Conservation (phyloP, 768 basidiomycete species). For the Russula emetica region DNA sequence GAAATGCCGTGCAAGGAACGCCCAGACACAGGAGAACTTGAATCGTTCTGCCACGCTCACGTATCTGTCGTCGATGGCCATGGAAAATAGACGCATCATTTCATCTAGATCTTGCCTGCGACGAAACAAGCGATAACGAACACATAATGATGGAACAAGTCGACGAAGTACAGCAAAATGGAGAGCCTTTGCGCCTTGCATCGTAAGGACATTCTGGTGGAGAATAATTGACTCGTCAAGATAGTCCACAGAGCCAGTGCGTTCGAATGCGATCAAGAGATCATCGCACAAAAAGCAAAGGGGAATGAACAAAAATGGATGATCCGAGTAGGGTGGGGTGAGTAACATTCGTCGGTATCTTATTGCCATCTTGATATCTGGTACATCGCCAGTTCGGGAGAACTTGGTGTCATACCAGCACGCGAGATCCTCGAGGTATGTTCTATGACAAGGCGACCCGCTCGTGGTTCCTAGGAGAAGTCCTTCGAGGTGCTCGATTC, state of each 20-base stretch:
- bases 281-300: neutral
- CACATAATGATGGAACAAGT: neutral
- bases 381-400: neutral
- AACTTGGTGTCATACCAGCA: slow-evolving; percentile 7
- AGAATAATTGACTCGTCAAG: slow-evolving; percentile 4
- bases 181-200: neutral
- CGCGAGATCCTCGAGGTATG: neutral
- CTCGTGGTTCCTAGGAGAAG: neutral
- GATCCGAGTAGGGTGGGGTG: neutral
- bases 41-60: neutral
- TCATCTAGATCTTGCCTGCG: slow-evolving; percentile 1
- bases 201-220: neutral
- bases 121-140: neutral
- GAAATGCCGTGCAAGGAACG: neutral
- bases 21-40: slow-evolving; percentile 10
- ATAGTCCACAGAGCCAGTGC: neutral
- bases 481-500: slow-evolving; percentile 5
- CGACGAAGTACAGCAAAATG: neutral
- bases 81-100: slow-evolving; percentile 1
- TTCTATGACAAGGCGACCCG: neutral
- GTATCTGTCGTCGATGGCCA: neutral
- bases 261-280: slow-evolving; percentile 9
- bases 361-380: slow-evolving; percentile 1
- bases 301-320: neutral
- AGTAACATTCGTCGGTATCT: neutral